A percentile compares a stretch with the other conserved stretches of the same genome.
phyloP scores from a whole-genome alignment of 805 yeast genomes.

The Pichia thaimueangensis region DNA sequence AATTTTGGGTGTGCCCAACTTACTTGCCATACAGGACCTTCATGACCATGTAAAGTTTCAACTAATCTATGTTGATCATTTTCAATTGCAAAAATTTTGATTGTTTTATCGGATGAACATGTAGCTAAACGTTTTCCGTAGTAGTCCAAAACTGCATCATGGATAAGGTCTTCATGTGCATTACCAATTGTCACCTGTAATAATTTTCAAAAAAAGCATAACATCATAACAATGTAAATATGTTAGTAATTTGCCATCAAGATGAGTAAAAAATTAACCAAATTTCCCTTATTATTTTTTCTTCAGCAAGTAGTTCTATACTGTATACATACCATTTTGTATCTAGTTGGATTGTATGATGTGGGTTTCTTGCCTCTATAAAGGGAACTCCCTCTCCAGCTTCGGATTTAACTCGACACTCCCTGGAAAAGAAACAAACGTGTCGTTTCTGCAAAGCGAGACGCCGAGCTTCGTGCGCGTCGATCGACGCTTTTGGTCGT shows the following conservation, averaged over 20 bases:
- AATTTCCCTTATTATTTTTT: neutral
- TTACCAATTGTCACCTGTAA: conserved; percentile 73
- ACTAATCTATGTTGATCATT: conserved; percentile 65
- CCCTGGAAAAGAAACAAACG: neutral
- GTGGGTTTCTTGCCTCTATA: too few species aligned
- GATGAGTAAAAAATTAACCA: too few species aligned
- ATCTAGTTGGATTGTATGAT: neutral
- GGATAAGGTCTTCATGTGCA: conserved; percentile 89
- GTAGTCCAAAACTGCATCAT: conserved; percentile 95
- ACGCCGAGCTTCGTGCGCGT: too few species aligned
- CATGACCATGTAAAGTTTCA: conserved; percentile 88
- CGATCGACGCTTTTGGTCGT: too few species aligned
- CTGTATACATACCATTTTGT: neutral
- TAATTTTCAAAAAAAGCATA: too few species aligned
- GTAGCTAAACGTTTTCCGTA: conserved; percentile 95
- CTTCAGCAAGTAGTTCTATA: neutral
- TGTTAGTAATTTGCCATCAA: too few species aligned
- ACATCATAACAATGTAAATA: too few species aligned
- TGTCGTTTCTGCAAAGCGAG: neutral
- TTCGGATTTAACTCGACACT: neutral
- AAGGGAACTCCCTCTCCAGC: too few species aligned
- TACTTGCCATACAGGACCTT: conserved; percentile 98
- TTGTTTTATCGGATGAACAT: conserved; percentile 92
- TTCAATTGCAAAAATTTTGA: conserved; percentile 86
- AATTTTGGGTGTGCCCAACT: conserved; percentile 99